phyloP scores from a whole-genome alignment of 2,329 filamentous ascomycete genomes.

The Claviceps sp. region DNA sequence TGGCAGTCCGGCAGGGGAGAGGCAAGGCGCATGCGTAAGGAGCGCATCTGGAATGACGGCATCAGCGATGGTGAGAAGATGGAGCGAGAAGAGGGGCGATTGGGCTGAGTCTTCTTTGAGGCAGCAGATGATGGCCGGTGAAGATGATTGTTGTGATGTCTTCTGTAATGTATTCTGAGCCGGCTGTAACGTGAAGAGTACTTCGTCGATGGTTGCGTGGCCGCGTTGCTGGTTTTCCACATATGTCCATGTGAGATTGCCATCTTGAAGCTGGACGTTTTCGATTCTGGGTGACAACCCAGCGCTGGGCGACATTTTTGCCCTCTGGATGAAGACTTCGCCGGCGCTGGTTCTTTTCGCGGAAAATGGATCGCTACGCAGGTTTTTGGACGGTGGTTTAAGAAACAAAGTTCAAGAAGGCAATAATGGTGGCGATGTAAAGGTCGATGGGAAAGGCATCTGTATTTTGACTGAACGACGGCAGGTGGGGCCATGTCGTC shows the following conservation, averaged over 20 bases:
- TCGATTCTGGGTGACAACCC: slow-evolving; percentile 4
- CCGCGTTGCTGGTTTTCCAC: slow-evolving; percentile 7
- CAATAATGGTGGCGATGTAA: neutral
- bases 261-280: slow-evolving; percentile 12
- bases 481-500: neutral
- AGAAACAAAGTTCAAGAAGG: neutral
- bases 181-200: slow-evolving; percentile 15
- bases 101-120: slow-evolving; percentile 22
- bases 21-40: slow-evolving; percentile 20
- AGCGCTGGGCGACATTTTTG: neutral
- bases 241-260: slow-evolving; percentile 16
- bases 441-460: neutral
- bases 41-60: slow-evolving; percentile 19
- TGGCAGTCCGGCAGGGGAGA: slow-evolving; percentile 20
- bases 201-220: slow-evolving; percentile 11
- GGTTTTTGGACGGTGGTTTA: neutral
- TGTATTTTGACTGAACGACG: neutral
- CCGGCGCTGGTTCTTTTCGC: neutral
- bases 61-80: slow-evolving; percentile 16
- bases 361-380: neutral
- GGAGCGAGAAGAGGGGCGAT: slow-evolving; percentile 12
- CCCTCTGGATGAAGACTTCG: no score
- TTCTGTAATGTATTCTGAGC: neutral
- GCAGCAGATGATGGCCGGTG: slow-evolving; percentile 19
- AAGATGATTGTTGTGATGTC: neutral